Evolutionary conservation across 1,284 basidiomycete species (phyloP).

Genomic region (Farysia itapuensis): DNA sequence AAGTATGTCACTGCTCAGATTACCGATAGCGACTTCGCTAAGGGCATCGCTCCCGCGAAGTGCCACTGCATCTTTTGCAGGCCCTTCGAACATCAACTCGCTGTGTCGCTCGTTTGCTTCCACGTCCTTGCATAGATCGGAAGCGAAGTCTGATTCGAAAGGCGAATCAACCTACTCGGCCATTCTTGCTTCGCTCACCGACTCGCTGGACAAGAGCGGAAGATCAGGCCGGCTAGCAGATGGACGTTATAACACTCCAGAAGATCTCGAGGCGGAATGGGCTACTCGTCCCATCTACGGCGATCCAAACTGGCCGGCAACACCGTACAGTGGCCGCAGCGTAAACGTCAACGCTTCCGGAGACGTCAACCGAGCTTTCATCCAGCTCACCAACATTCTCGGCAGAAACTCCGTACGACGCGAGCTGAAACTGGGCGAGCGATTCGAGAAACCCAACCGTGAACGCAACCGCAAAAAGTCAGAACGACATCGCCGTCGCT

Average conservation of each 20-base stretch:
- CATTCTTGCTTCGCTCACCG: conserved; percentile 26
- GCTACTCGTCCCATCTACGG: conserved; percentile 17
- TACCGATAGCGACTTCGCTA: no score
- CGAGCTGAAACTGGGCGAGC: conserved; percentile 50
- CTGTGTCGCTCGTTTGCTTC: conserved; percentile 30
- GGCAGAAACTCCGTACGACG: conserved; percentile 46
- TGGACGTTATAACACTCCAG: conserved; percentile 17
- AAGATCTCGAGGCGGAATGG: conserved; percentile 34
- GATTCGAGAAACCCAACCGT: conserved; percentile 59
- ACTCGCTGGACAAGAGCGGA: conserved; percentile 10
- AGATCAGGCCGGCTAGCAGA: conserved; percentile 16
- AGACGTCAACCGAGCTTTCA: conserved; percentile 29
- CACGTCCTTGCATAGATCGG: conserved; percentile 8
- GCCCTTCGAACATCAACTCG: conserved; percentile 8
- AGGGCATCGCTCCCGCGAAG: no score
- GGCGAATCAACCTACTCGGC: conserved; percentile 20
- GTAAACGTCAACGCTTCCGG: conserved; percentile 13
- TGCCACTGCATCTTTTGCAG: no score
- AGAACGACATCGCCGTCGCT: conserved; percentile 55
- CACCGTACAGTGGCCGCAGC: conserved; percentile 26
- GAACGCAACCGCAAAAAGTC: conserved; percentile 52
- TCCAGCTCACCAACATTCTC: conserved; percentile 23
- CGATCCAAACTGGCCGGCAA: conserved; percentile 27
- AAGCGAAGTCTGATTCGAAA: conserved; percentile 2
- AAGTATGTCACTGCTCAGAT: no score